A percentile compares a stretch with the other conserved stretches of the same genome.
Evolutionary conservation across 768 basidiomycete species (phyloP).

Genomic region (Cantharellus anzutake): DNA sequence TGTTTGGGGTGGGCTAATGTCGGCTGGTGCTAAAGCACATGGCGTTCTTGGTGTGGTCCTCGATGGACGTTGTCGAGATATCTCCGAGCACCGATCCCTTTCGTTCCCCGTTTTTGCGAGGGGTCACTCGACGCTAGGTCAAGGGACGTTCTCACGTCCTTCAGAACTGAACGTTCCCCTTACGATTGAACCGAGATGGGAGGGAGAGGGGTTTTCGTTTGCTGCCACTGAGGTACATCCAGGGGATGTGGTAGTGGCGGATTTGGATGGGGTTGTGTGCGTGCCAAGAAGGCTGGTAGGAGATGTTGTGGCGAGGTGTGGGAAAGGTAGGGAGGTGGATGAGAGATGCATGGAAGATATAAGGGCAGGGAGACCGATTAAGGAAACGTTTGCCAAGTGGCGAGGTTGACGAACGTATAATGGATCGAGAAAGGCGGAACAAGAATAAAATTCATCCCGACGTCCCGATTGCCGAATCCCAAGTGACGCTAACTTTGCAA

Average conservation of each 20-base stretch:
- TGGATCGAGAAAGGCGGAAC: too few species aligned
- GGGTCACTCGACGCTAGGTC: constrained; percentile 69
- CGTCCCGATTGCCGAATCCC: too few species aligned
- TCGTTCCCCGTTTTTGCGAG: constrained; percentile 70
- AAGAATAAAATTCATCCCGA: too few species aligned
- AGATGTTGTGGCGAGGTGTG: constrained; percentile 39
- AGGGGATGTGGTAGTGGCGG: constrained; percentile 71
- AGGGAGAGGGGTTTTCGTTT: constrained; percentile 24
- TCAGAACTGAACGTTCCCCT: constrained; percentile 55
- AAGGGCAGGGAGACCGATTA: constrained; percentile 48
- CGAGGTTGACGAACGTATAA: constrained; percentile 16
- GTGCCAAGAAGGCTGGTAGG: constrained; percentile 37
- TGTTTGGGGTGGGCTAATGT: constrained; percentile 84
- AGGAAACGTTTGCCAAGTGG: constrained; percentile 59
- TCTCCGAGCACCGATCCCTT: constrained; percentile 50
- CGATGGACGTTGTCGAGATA: constrained; percentile 60
- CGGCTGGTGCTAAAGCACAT: constrained; percentile 60
- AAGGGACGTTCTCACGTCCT: constrained; percentile 66
- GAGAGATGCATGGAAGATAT: constrained; percentile 58
- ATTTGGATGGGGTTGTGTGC: constrained; percentile 78
- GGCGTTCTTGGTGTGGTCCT: constrained; percentile 59
- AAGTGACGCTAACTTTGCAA: too few species aligned
- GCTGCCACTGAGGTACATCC: constrained; percentile 36
- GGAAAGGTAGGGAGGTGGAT: constrained; percentile 43
- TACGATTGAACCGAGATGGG: constrained; percentile 20